Base-by-base conservation (phyloP, 176 grass and related monocot genomes). In the Typha latifolia region DNA sequence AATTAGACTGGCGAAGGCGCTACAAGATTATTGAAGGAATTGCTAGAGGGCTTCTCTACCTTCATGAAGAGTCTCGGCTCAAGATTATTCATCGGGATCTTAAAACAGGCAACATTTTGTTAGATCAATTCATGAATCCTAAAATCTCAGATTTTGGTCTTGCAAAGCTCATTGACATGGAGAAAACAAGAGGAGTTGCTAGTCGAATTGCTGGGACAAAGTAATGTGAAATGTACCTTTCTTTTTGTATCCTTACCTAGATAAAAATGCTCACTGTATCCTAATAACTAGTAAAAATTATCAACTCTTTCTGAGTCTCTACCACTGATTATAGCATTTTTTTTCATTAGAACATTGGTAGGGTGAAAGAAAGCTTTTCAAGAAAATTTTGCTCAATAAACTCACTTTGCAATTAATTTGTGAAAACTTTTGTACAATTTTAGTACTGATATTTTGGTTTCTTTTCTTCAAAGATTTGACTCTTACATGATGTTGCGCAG, bases 31-130 rank as follows among this genome's bases (percentile, higher is more conserved):
- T 65, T 65, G 63, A 47, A 65, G 63, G 63, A 43, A 47, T 47
- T 65, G 63, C 63, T n/a, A 65, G 32, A 65, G 63, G 63, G 29
- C 63, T 65, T 37, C 63, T 65, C 15, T 65, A 65, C 31, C 63
- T 65, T 65, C 63, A 65, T 16, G 14, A 47, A 65, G 63, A 65
- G 19, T 65, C 63, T 65, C 63, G 2, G 6, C 32, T 65, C 63
- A 65, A 37, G 63, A 65, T 65, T 65, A 12, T 65, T 43, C 63
- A 65, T 65, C 32, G 63, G 15, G 63, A 65, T 65, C 31, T 65
- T 14, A 65, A 65, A 65, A 37, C 63, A 19, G 32, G 24, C 9
- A 65, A 65, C 31, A 47, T 65, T 37, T 65, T 65, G 63, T 11
- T 65, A 47, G 32, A 65, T 65, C 32, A 65, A 34, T 47, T 10